Conservation (phyloP, 768 basidiomycete species). For the Panus rudis region DNA sequence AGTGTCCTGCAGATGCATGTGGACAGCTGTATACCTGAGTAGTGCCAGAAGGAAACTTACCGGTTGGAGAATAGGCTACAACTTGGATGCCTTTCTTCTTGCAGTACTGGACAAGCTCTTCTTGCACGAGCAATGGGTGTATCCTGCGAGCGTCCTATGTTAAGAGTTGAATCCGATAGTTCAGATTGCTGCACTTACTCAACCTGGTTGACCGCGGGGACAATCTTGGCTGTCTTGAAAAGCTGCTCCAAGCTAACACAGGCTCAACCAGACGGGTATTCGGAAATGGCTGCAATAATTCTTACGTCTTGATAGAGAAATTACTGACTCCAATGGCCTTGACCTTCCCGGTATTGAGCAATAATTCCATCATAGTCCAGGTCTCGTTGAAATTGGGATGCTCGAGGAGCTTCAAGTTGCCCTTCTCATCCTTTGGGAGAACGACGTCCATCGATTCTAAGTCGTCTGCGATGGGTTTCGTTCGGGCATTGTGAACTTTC, state of each 20-base stretch:
- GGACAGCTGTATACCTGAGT: too few relatives aligned
- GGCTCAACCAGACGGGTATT: neutral
- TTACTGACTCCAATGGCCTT: constrained; percentile 35
- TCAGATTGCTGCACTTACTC: too few relatives aligned
- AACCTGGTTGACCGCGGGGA: constrained; percentile 67
- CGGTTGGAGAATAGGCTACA: constrained; percentile 57
- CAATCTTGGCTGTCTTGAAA: constrained; percentile 39
- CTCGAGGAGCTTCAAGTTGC: neutral
- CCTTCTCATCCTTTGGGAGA: neutral
- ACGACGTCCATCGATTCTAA: constrained; percentile 50
- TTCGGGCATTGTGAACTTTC: too few relatives aligned
- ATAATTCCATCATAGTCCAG: constrained; percentile 71
- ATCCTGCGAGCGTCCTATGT: too few relatives aligned
- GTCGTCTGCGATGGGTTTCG: constrained; percentile 47
- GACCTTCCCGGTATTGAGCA: constrained; percentile 43
- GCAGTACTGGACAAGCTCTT: constrained; percentile 48
- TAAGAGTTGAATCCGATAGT: too few relatives aligned
- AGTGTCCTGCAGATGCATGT: too few relatives aligned
- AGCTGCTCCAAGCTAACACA: constrained; percentile 25
- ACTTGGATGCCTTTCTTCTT: constrained; percentile 51
- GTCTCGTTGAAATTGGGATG: constrained; percentile 35
- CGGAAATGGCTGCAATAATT: neutral
- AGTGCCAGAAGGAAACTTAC: too few relatives aligned
- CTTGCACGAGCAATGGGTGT: constrained; percentile 66
- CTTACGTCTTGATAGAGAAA: constrained; percentile 29